These are phyloP conservation scores for Ustilago vetiveriae DNA, from an alignment of 1,284 basidiomycete species.

Conservation along the genomic window DNA sequence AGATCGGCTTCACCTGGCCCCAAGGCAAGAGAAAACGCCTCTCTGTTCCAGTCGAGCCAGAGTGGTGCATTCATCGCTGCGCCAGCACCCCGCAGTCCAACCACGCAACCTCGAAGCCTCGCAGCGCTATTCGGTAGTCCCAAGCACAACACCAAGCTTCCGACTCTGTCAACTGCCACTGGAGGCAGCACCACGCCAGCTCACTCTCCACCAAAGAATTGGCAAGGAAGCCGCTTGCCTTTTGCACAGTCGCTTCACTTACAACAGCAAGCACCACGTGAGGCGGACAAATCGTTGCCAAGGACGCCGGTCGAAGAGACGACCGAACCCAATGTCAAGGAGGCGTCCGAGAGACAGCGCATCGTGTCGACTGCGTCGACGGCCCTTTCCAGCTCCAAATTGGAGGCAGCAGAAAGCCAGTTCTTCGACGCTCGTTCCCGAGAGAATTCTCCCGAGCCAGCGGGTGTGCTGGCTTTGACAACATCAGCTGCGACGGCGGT, in stretches of 20 bases:
- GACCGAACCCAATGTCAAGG: not conserved
- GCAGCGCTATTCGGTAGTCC: conserved; percentile 43
- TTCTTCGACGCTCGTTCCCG: conserved; percentile 45
- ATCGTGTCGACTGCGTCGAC: conserved; percentile 26
- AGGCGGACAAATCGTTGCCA: conserved; percentile 26
- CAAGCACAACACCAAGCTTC: conserved; percentile 39
- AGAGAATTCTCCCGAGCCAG: conserved; percentile 29
- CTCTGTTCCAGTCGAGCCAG: conserved; percentile 18
- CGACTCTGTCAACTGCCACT: conserved; percentile 20
- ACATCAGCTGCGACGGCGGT: not conserved
- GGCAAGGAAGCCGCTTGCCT: conserved; percentile 31
- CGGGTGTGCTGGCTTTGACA: not conserved
- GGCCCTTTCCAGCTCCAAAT: conserved; percentile 13
- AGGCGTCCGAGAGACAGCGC: conserved; percentile 6
- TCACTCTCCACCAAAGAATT: conserved; percentile 44
- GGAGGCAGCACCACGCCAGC: conserved; percentile 40
- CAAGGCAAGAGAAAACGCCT: conserved; percentile 10
- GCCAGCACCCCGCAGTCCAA: conserved; percentile 29
- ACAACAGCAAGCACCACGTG: conserved; percentile 14
- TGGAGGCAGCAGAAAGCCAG: conserved; percentile 22
- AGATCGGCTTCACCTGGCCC: conserved; percentile 23
- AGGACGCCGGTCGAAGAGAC: conserved; percentile 26
- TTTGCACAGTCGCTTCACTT: conserved; percentile 21
- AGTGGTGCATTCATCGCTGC: not conserved
- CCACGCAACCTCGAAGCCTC: conserved; percentile 34